phyloP scores from a whole-genome alignment of 345 rosid genomes.

The Eucalyptus curtisii region DNA sequence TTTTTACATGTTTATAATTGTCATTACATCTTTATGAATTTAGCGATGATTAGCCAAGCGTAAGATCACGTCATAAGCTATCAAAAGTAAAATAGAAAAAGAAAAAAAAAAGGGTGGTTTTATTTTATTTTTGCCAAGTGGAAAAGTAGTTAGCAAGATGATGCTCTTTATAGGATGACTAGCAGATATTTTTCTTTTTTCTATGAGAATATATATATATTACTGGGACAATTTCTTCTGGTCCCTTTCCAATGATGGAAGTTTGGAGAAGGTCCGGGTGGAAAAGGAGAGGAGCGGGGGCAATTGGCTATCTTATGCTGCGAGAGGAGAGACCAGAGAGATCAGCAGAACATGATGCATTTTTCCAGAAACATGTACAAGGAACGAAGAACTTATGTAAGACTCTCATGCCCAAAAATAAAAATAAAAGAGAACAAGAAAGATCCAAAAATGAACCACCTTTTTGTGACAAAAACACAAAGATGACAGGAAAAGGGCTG shows the following conservation, averaged over 20 bases:
- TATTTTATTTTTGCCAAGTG: neutral
- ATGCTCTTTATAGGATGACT: neutral
- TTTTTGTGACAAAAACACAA: neutral
- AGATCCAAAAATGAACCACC: neutral
- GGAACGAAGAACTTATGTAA: neutral
- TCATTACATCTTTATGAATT: neutral
- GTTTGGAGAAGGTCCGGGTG: neutral
- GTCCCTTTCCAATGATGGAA: neutral
- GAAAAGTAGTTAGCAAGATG: neutral
- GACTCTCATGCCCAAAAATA: neutral
- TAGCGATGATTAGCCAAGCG: neutral
- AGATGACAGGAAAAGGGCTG: neutral
- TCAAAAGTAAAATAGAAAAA: neutral
- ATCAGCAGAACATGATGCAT: neutral
- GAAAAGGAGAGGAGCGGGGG: neutral
- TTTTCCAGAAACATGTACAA: neutral
- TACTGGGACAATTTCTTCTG: neutral
- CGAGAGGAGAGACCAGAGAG: neutral
- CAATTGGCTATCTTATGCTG: neutral
- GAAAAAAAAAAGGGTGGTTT: neutral
- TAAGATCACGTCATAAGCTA: neutral
- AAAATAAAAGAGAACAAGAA: neutral
- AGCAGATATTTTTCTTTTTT: neutral
- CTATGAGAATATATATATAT: too few species aligned
- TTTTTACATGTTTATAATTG: neutral